Evolutionary conservation across 176 grass and related monocot species (phyloP), one percentile per base, ranked within the genome.

Genomic region (Bromus sterilis): DNA sequence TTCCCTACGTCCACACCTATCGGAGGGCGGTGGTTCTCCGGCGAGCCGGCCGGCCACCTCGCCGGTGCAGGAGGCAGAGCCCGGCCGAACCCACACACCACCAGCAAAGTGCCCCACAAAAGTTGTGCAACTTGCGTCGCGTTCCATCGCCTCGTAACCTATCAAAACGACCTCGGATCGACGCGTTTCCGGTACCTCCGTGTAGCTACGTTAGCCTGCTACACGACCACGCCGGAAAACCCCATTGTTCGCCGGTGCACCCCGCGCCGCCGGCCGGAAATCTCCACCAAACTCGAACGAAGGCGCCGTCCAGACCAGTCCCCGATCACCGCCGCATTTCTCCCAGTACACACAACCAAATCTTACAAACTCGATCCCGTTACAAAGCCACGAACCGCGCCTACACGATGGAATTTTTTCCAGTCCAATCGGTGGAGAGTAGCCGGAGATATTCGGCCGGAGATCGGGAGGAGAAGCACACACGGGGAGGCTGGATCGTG

Each of bases 381-480:
- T 86, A 0, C 21, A 92, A 87, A 92, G 32, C 31, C 77, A 91
- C 68, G 84, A 26, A 85, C 34, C 63, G 11, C 32, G 4, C 0
- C 33, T 85, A 65, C 29, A 20, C 7, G 0, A 0, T 1, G 36
- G 0, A 58, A 12, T 4, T 81, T 78, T 4, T 56, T 34, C 0
- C 0, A 77, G 0, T 1, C 0, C 1, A 20, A 89, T 85, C 14
- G 16, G 71, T 80, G 0, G 0, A 75, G 4, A 11, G 0, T 0
- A 60, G 0, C 0, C 39, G 0, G 85, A 89, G 85, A 87, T 87
- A 89, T 92, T 85, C 0, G 23, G 11, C 46, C 49, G 46, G 75
- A 85, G 92, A 94, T 78, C 63, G 71, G 80, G 86, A 80, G 48
- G 85, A 90, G 91, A 97, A 97, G 87, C 94, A 97, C 94, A 97